A percentile compares a stretch with the other conserved stretches of the same genome.
Conservation (phyloP, 2,329 filamentous ascomycete species). For the Tolypocladium cylindrosporum region DNA sequence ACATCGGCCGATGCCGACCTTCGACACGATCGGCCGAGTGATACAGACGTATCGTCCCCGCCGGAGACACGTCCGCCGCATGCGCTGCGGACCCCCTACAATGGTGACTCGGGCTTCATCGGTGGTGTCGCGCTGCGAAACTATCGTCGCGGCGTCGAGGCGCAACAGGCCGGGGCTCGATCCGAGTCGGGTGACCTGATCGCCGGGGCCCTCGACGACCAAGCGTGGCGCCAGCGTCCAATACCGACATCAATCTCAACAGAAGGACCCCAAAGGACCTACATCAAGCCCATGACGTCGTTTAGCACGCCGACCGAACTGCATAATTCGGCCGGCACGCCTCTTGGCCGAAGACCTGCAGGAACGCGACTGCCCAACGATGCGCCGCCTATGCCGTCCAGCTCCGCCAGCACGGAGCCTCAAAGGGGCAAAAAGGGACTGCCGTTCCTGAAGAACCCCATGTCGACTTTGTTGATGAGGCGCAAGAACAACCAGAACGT, state of each 20-base stretch:
- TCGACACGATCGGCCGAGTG: slow-evolving; percentile 14
- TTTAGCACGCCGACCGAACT: slow-evolving; percentile 41
- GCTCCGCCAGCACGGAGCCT: slow-evolving; percentile 23
- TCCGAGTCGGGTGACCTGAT: neutral
- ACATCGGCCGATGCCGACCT: slow-evolving; percentile 28
- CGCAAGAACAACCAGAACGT: slow-evolving; percentile 42
- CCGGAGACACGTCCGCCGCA: slow-evolving; percentile 14
- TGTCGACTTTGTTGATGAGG: slow-evolving; percentile 48
- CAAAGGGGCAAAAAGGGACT: slow-evolving; percentile 42
- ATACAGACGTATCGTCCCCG: slow-evolving; percentile 3
- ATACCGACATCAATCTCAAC: slow-evolving; percentile 17
- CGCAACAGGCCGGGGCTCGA: slow-evolving; percentile 2
- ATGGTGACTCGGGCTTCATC: slow-evolving; percentile 37
- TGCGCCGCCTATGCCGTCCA: slow-evolving; percentile 18
- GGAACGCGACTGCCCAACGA: slow-evolving; percentile 30
- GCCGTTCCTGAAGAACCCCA: slow-evolving; percentile 49
- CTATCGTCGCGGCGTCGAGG: slow-evolving; percentile 29
- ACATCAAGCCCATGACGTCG: slow-evolving; percentile 24
- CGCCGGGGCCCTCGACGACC: slow-evolving; percentile 1
- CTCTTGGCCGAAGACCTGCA: slow-evolving; percentile 30
- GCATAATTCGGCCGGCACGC: slow-evolving; percentile 21
- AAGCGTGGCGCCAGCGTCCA: slow-evolving; percentile 1
- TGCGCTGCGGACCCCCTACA: slow-evolving; percentile 22
- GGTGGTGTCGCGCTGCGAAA: slow-evolving; percentile 45
- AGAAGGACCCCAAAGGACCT: slow-evolving; percentile 18